Percentiles rank a stretch among this genome's conserved stretches.
These are phyloP conservation scores for Paraconiothyrium brasiliense DNA, from an alignment of 2,329 filamentous ascomycete genomes.

Conservation along the genomic window DNA sequence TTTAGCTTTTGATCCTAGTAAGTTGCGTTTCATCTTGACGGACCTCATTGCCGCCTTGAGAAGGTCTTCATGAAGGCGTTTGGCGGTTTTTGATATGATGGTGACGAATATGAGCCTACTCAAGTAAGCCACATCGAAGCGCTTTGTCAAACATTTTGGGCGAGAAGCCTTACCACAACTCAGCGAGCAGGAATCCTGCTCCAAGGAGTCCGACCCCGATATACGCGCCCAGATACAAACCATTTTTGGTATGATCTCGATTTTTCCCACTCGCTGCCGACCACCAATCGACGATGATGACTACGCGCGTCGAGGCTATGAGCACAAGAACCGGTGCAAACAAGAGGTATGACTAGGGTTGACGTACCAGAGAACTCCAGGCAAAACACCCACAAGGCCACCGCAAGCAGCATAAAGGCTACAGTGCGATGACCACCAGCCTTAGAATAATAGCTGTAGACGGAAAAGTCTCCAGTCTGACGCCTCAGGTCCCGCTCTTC, in stretches of 20 bases:
- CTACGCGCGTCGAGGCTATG: conserved; percentile 14
- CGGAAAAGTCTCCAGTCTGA: conserved; percentile 15
- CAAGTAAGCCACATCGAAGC: conserved; percentile 6
- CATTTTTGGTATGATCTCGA: conserved; percentile 10
- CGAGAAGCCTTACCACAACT: conserved; percentile 14
- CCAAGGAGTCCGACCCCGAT: conserved; percentile 15
- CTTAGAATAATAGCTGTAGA: conserved; percentile 16
- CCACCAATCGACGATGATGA: conserved; percentile 20
- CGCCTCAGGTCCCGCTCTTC: conserved; percentile 13
- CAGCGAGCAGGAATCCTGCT: conserved; percentile 16
- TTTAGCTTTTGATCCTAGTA: conserved; percentile 6
- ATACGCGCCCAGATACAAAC: conserved; percentile 18
- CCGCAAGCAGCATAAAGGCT: conserved; percentile 14
- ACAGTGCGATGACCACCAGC: conserved; percentile 20
- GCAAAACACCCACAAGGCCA: conserved; percentile 21
- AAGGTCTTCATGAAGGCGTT: conserved; percentile 18
- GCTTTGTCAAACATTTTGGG: not conserved
- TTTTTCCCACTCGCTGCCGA: conserved; percentile 17
- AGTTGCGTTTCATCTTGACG: conserved; percentile 9
- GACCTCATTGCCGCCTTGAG: conserved; percentile 19
- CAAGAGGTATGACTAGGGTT: not conserved
- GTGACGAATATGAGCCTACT: conserved; percentile 19
- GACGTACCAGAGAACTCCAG: conserved; percentile 20
- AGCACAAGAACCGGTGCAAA: conserved; percentile 1
- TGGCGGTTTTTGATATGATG: conserved; percentile 22